These are phyloP conservation scores for Spathaspora gorwiae DNA, from an alignment of 805 yeast genomes.

Conservation along the genomic window DNA sequence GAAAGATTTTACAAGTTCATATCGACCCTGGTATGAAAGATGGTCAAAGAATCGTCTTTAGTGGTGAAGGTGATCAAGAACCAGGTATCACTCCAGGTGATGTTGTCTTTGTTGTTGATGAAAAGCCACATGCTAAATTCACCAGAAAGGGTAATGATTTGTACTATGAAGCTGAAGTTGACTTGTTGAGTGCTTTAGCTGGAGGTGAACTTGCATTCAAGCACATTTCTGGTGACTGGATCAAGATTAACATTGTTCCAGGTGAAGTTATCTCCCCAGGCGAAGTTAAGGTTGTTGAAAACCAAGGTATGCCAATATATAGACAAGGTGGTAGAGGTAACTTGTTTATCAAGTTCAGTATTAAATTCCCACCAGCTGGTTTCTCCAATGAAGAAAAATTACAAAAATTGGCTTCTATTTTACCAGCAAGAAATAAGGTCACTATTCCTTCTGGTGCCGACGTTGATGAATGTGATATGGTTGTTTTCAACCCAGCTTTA, in stretches of 20 bases:
- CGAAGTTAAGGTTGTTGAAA: conserved; percentile 71
- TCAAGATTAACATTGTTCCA: conserved; percentile 76
- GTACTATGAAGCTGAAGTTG: conserved; percentile 79
- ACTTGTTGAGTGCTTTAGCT: conserved; percentile 88
- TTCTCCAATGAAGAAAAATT: conserved; percentile 74
- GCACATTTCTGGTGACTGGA: conserved; percentile 88
- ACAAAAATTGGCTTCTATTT: conserved; percentile 63
- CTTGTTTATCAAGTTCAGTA: conserved; percentile 76
- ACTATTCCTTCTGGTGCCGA: conserved; percentile 66
- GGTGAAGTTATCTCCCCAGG: conserved; percentile 94
- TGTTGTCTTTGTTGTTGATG: conserved; percentile 86
- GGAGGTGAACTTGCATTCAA: conserved; percentile 89
- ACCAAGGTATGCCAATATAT: conserved; percentile 96
- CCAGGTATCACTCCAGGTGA: conserved; percentile 96
- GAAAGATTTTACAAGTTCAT: conserved; percentile 91
- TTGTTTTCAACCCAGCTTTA: conserved; percentile 62
- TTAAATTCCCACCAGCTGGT: conserved; percentile 79
- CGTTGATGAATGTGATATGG: conserved; percentile 75
- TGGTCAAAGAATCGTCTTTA: conserved; percentile 85
- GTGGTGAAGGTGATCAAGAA: conserved; percentile 97
- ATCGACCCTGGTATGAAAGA: conserved; percentile 96
- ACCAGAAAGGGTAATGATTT: conserved; percentile 88
- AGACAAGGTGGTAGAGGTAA: conserved; percentile 87
- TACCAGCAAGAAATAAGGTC: conserved; percentile 70
- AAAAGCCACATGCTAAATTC: conserved; percentile 79